Evolutionary conservation across 768 basidiomycete species (phyloP).

Genomic region (Pisolithus microcarpus): DNA sequence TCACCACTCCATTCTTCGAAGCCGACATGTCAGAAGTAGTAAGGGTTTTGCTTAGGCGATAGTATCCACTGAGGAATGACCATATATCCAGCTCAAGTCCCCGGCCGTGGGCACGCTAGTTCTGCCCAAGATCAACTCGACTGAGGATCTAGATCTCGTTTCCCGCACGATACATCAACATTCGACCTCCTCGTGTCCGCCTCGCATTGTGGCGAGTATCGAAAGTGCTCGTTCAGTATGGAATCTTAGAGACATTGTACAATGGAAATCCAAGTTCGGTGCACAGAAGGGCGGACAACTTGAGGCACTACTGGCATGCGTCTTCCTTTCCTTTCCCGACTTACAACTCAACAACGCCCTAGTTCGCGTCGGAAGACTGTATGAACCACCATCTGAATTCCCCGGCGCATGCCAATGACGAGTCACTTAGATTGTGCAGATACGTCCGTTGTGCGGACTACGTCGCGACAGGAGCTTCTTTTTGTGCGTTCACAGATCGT

Average conservation of each 20-base stretch:
- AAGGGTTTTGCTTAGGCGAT: conserved; percentile 11
- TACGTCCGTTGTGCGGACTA: conserved; percentile 71
- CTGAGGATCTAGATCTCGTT: conserved; percentile 56
- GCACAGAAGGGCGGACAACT: conserved; percentile 44
- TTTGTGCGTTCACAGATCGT: conserved; percentile 81
- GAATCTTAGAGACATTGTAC: conserved; percentile 62
- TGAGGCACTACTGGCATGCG: conserved; percentile 49
- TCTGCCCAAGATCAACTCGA: conserved; percentile 77
- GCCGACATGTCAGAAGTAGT: conserved; percentile 60
- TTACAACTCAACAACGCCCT: neutral
- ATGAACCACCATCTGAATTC: conserved; percentile 14
- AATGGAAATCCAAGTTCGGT: conserved; percentile 50
- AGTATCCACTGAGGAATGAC: neutral
- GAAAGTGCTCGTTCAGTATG: conserved; percentile 74
- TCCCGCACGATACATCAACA: conserved; percentile 31
- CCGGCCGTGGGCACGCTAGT: conserved; percentile 58
- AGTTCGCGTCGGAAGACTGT: conserved; percentile 98
- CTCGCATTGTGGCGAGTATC: conserved; percentile 71
- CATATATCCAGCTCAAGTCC: conserved; percentile 11
- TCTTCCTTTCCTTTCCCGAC: neutral
- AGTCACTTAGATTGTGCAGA: conserved; percentile 72
- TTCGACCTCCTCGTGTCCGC: conserved; percentile 26
- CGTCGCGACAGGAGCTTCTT: conserved; percentile 68
- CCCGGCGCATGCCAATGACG: conserved; percentile 1
- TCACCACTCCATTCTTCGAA: conserved; percentile 56